phyloP scores from a whole-genome alignment of 805 yeast genomes.

The Starmerella sirachaensis region DNA sequence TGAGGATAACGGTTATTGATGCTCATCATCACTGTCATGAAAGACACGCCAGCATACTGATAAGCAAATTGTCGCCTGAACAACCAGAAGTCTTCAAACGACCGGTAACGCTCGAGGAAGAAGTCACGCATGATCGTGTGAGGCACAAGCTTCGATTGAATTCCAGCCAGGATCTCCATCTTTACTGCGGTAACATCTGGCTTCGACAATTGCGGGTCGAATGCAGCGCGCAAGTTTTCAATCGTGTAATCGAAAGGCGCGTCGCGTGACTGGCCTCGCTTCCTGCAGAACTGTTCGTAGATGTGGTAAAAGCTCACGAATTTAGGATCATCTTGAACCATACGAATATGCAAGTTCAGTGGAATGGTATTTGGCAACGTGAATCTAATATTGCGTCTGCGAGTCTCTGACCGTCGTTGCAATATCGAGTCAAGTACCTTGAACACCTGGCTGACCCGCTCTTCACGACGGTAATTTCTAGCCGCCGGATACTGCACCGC shows the following conservation, averaged over 20 bases:
- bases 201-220: slow-evolving; percentile 83
- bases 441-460: slow-evolving; percentile 81
- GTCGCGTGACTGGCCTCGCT: slow-evolving; percentile 63
- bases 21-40: slow-evolving; percentile 89
- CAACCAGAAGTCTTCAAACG: slow-evolving; percentile 91
- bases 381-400: slow-evolving; percentile 72
- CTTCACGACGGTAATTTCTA: slow-evolving; percentile 93
- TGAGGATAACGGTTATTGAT: slow-evolving; percentile 88
- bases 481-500: slow-evolving; percentile 98
- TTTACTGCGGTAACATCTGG: slow-evolving; percentile 83
- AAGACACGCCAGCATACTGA: slow-evolving; percentile 85
- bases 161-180: slow-evolving; percentile 82
- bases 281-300: slow-evolving; percentile 76
- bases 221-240: slow-evolving; percentile 80
- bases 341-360: slow-evolving; percentile 83
- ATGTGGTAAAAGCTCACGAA: slow-evolving; percentile 69
- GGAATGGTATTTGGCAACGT: slow-evolving; percentile 90
- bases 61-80: slow-evolving; percentile 92
- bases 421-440: slow-evolving; percentile 76
- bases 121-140: slow-evolving; percentile 68
- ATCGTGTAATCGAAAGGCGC: slow-evolving; percentile 80
- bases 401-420: slow-evolving; percentile 70
- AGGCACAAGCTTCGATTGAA: slow-evolving; percentile 80
- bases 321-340: slow-evolving; percentile 68
- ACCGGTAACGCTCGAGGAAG: slow-evolving; percentile 54